Conservation (phyloP, 2,329 filamentous ascomycete genomes). For the Bretziella fagacearum region DNA sequence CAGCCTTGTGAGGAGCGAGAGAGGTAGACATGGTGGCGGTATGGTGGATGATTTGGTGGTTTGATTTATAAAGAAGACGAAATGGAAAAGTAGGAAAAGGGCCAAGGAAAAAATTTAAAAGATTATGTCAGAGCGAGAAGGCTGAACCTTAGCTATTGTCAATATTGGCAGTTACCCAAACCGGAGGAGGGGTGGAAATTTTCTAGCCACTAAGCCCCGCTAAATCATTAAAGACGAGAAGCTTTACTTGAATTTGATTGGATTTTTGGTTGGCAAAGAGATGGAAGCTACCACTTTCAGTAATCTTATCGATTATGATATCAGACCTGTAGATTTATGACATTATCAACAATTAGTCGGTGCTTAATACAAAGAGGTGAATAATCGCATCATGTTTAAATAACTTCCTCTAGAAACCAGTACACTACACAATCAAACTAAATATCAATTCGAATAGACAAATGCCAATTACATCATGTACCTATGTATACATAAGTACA, state of each 20-base stretch:
- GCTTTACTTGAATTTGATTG: neutral
- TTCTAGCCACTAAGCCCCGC: slow-evolving; percentile 5
- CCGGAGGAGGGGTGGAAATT: slow-evolving; percentile 3
- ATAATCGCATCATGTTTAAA: too few relatives aligned
- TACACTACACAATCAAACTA: neutral
- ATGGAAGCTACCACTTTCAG: too few relatives aligned
- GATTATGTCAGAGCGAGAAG: too few relatives aligned
- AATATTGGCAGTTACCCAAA: neutral
- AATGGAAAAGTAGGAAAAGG: neutral
- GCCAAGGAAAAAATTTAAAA: neutral
- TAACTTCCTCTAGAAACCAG: too few relatives aligned
- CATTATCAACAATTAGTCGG: too few relatives aligned
- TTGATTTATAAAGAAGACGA: neutral
- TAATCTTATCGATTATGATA: too few relatives aligned
- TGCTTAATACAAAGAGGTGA: too few relatives aligned
- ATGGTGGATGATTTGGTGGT: neutral
- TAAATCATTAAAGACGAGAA: neutral
- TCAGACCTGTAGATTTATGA: too few relatives aligned
- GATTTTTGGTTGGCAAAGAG: too few relatives aligned
- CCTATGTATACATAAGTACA: too few relatives aligned
- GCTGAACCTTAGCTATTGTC: neutral
- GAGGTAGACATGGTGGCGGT: slow-evolving; percentile 25
- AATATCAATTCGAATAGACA: too few relatives aligned
- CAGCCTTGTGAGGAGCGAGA: slow-evolving; percentile 49
- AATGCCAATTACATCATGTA: too few relatives aligned